A percentile compares a stretch with the other conserved stretches of the same genome.
phyloP scores from a whole-genome alignment of 2,329 filamentous ascomycete species.

The Madurella fahalii region DNA sequence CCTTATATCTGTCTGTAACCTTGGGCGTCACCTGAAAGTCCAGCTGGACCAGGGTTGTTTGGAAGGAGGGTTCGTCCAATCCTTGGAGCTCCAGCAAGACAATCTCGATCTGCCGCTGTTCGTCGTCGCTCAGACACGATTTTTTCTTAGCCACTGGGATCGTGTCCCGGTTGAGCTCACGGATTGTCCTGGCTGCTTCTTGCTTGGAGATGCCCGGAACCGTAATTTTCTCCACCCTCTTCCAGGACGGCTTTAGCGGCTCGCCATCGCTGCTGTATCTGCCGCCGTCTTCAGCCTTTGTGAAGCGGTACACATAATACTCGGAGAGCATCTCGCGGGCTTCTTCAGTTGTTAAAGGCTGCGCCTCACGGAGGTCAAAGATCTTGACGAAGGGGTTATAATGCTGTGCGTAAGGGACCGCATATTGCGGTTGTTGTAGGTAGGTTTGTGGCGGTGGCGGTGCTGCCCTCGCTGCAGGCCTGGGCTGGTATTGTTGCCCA shows the following conservation, averaged over 20 bases:
- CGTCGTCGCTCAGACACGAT: constrained; percentile 33
- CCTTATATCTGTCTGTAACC: constrained; percentile 22
- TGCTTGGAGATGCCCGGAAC: constrained; percentile 37
- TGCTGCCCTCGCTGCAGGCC: not conserved
- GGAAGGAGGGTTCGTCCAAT: constrained; percentile 38
- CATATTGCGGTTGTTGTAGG: constrained; percentile 3
- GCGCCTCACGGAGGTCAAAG: constrained; percentile 37
- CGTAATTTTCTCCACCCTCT: constrained; percentile 32
- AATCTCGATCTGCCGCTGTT: constrained; percentile 42
- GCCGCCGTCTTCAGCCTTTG: constrained; percentile 33
- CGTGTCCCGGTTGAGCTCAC: constrained; percentile 34
- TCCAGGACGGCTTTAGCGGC: constrained; percentile 37
- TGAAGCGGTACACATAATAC: constrained; percentile 40
- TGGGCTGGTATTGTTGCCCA: not conserved
- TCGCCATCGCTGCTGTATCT: constrained; percentile 37
- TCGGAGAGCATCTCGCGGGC: constrained; percentile 38
- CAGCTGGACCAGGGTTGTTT: constrained; percentile 43
- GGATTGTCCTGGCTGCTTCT: constrained; percentile 37
- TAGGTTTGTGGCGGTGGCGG: constrained; percentile 4
- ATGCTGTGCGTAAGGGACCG: constrained; percentile 4
- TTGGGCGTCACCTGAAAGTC: constrained; percentile 35
- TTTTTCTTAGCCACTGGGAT: constrained; percentile 39
- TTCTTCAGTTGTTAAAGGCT: constrained; percentile 34
- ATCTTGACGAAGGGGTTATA: constrained; percentile 24
- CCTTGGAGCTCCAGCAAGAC: constrained; percentile 34